Base-by-base conservation (phyloP, 2,329 filamentous ascomycete species). In the Lecanosticta acicola region DNA sequence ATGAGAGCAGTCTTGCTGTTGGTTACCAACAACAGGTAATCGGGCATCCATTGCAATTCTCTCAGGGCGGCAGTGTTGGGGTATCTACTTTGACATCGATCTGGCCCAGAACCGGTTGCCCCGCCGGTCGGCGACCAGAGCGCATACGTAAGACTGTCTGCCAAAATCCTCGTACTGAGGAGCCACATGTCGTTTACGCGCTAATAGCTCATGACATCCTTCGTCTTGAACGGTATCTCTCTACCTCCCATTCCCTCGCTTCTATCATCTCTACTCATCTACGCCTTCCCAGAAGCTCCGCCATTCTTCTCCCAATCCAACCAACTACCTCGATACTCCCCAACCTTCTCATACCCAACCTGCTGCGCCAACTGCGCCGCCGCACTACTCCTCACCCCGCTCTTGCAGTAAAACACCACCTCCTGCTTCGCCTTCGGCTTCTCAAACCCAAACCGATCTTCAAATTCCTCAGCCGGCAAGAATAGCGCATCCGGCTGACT, bases 351-450 rank as follows among this genome's bases (percentile, higher is more conserved):
- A 76, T 86, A 97, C 8, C 91, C 91, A 2, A 82, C 84, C 62
- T 85, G 77, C 58, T 74, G 73, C 21, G 93, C 93, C 65, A 96
- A 67, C 54, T 78, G 75, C 4, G 89, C 89, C 4, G 90, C 90
- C 0, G 85, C 79, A 37, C 76, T 73, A 57, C 87, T 88, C 63
- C 93, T 76, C 53, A 97, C 87, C 2, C 93, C 93, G 0, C 90
- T 83, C 71, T 88, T 94, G 71, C 93, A 98, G 68, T 95, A 97
- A 61, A 97, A 93, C 3, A 97, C 76, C 11, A 95, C 58, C 49
- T 72, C 66, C 39, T 65, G 59, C 36, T 79, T 73, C 49, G 71
- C 71, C 2, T 60, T 59, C 0, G 84, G 90, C 50, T 87, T 85
- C 48, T 75, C 70, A 61, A 85, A 94, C 3, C 88, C 90, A 67